Evolutionary conservation across 2,329 filamentous ascomycete genomes (phyloP).

Genomic region (Bipolaris bicolor): DNA sequence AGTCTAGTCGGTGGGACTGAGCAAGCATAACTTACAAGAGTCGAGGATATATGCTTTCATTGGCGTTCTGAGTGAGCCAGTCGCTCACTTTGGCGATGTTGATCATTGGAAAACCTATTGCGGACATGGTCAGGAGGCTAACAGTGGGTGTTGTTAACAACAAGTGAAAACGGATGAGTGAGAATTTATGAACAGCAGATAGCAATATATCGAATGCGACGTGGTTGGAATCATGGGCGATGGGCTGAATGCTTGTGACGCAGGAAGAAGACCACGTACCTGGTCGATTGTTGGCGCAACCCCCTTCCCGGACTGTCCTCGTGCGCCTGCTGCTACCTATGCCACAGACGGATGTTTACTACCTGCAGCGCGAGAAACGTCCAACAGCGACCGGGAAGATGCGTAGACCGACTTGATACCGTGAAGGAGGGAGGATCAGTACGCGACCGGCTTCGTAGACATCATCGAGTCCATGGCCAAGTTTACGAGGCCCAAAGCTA

Average conservation of each 20-base stretch:
- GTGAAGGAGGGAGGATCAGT: conserved; percentile 4
- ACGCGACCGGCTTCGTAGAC: conserved; percentile 8
- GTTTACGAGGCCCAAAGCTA: conserved; percentile 21
- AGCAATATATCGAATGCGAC: not conserved
- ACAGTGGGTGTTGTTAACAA: conserved; percentile 7
- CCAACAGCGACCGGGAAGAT: not conserved
- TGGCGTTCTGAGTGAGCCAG: conserved; percentile 53
- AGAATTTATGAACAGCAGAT: not conserved
- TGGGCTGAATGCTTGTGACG: conserved; percentile 5
- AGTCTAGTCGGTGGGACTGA: conserved; percentile 5
- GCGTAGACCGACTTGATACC: conserved; percentile 6
- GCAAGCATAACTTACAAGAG: conserved; percentile 48
- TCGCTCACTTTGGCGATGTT: conserved; percentile 54
- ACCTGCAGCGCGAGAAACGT: not conserved
- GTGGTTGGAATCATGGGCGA: not conserved
- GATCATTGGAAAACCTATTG: conserved; percentile 46
- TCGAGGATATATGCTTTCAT: conserved; percentile 52
- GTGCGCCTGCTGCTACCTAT: conserved; percentile 8
- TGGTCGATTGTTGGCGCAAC: conserved; percentile 18
- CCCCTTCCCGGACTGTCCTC: conserved; percentile 13
- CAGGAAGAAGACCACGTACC: conserved; percentile 19
- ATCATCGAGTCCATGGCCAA: conserved; percentile 21
- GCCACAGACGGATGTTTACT: conserved; percentile 8
- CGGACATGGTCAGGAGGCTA: conserved; percentile 21
- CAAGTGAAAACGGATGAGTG: not conserved